Percentiles rank a stretch among this genome's conserved stretches.
Evolutionary conservation across 495 filamentous ascomycete genomes (phyloP).

Genomic region (Cudoniella acicularis): DNA sequence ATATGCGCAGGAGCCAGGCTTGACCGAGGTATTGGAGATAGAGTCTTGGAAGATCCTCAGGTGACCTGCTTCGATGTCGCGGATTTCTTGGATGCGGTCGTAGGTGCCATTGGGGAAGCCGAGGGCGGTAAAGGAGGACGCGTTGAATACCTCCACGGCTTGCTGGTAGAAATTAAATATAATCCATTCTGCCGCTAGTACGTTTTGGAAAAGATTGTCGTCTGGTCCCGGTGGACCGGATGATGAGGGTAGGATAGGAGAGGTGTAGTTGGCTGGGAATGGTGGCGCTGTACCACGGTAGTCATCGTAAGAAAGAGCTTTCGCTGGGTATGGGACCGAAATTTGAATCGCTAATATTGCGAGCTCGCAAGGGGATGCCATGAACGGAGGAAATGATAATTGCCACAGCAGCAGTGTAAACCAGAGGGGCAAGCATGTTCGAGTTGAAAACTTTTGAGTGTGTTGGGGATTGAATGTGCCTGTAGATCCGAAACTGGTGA

Average conservation of each 20-base stretch:
- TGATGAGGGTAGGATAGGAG: conserved; percentile 36
- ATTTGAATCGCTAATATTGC: too few relatives aligned
- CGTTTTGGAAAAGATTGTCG: conserved; percentile 48
- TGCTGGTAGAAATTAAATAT: conserved; percentile 52
- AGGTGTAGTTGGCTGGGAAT: conserved; percentile 40
- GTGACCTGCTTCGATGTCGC: conserved; percentile 54
- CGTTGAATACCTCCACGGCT: conserved; percentile 42
- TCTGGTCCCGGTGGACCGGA: conserved; percentile 36
- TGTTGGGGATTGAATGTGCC: too few relatives aligned
- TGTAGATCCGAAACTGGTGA: too few relatives aligned
- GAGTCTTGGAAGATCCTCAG: conserved; percentile 50
- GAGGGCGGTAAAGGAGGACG: conserved; percentile 33
- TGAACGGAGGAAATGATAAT: too few relatives aligned
- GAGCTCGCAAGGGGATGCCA: too few relatives aligned
- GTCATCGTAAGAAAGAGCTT: too few relatives aligned
- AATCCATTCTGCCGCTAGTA: conserved; percentile 48
- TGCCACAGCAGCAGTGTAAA: too few relatives aligned
- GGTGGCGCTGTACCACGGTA: conserved; percentile 40
- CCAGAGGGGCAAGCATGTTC: too few relatives aligned
- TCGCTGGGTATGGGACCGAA: too few relatives aligned
- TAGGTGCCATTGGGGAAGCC: conserved; percentile 43
- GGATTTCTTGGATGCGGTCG: conserved; percentile 44
- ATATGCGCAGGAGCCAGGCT: conserved; percentile 48
- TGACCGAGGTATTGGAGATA: conserved; percentile 46
- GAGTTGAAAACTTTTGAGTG: too few relatives aligned